Conservation (phyloP, 2,329 filamentous ascomycete genomes). For the Xylogone sp. region DNA sequence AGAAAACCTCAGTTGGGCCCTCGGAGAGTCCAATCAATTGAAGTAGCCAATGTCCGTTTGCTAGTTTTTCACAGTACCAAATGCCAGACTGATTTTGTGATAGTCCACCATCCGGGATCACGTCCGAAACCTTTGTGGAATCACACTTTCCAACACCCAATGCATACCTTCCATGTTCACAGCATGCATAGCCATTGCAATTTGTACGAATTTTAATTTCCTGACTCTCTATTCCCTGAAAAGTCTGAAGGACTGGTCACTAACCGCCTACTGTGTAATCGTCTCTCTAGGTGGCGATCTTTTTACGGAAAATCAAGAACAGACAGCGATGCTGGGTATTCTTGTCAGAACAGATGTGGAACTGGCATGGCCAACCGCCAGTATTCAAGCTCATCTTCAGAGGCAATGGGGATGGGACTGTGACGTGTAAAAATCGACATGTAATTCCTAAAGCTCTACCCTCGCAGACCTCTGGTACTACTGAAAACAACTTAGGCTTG, state of each 20-base stretch:
- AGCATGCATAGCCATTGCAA: not conserved
- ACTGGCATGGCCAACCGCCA: not conserved
- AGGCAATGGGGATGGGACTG: not conserved
- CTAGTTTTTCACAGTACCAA: no score
- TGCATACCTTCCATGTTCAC: not conserved
- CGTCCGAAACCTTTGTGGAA: not conserved
- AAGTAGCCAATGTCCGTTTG: not conserved
- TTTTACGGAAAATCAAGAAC: not conserved
- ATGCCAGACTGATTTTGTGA: not conserved
- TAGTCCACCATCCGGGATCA: not conserved
- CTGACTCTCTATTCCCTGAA: no score
- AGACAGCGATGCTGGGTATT: not conserved
- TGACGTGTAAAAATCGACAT: no score
- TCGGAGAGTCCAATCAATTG: not conserved
- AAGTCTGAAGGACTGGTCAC: no score
- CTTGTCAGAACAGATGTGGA: not conserved
- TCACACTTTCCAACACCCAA: not conserved
- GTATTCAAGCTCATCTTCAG: not conserved
- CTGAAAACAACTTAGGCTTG: no score
- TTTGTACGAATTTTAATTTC: not conserved
- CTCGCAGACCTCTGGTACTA: no score
- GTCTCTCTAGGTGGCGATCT: not conserved
- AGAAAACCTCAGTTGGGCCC: not conserved
- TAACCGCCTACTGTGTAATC: no score
- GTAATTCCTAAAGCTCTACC: no score